These are phyloP conservation scores for Hyphodiscus sp. DNA, from an alignment of 2,329 filamentous ascomycete species.

Conservation along the genomic window DNA sequence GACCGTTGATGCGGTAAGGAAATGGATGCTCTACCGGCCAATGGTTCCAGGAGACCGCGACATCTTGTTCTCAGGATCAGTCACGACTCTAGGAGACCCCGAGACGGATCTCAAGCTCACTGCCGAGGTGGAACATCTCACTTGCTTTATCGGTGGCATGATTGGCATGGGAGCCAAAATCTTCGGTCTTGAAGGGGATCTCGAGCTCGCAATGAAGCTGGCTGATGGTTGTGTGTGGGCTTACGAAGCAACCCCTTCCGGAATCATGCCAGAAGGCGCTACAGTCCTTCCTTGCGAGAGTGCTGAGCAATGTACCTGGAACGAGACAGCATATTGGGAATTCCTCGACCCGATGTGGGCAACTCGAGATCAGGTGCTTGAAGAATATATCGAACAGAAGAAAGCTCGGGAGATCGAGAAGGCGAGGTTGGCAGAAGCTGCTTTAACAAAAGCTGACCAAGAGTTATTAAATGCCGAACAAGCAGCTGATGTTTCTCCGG, in stretches of 20 bases:
- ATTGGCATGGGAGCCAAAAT: conserved; percentile 59
- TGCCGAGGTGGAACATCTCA: conserved; percentile 45
- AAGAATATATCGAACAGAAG: conserved; percentile 35
- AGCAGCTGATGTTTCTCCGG: neutral
- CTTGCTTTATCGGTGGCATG: conserved; percentile 67
- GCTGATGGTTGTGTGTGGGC: conserved; percentile 66
- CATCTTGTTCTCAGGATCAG: conserved; percentile 66
- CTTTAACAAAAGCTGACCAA: neutral
- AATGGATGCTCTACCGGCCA: conserved; percentile 71
- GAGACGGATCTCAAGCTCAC: conserved; percentile 37
- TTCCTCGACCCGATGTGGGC: conserved; percentile 33
- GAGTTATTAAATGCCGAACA: neutral
- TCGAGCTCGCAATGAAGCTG: conserved; percentile 58
- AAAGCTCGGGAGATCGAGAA: conserved; percentile 31
- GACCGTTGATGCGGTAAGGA: conserved; percentile 59
- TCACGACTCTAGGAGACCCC: conserved; percentile 40
- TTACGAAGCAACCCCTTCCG: conserved; percentile 52
- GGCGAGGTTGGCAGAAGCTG: neutral
- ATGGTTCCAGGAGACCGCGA: conserved; percentile 62
- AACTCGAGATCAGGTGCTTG: conserved; percentile 38
- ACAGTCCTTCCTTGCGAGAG: conserved; percentile 41
- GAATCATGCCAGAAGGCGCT: conserved; percentile 59
- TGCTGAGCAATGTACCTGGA: conserved; percentile 25
- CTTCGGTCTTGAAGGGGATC: conserved; percentile 50
- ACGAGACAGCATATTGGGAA: conserved; percentile 24